phyloP scores from a whole-genome alignment of 306 rosid genomes.

The Echinosophora koreensis region DNA sequence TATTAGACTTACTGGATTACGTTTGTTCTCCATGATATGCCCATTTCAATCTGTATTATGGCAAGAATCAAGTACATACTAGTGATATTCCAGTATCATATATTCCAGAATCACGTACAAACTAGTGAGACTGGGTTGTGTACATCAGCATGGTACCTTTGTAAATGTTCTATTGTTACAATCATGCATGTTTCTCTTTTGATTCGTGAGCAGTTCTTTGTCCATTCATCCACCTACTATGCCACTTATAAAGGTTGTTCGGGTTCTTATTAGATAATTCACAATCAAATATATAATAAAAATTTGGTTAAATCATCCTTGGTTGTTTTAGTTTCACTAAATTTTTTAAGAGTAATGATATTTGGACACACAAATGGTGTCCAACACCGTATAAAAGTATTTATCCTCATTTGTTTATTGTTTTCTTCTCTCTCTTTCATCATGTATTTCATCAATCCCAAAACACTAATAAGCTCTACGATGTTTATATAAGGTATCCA shows the following conservation, averaged over 20 bases:
- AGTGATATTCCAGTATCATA: neutral
- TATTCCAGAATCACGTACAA: neutral
- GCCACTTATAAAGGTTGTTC: neutral
- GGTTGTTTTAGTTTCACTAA: too few species aligned
- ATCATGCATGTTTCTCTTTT: conserved; percentile 2
- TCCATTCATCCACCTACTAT: neutral
- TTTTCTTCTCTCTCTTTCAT: too few species aligned
- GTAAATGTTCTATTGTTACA: neutral
- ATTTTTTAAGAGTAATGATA: too few species aligned
- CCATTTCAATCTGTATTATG: neutral
- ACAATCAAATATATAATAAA: neutral
- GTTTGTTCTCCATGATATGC: neutral
- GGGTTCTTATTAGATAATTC: neutral
- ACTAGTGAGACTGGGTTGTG: conserved; percentile 2
- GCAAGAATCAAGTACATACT: conserved; percentile 15
- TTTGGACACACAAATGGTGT: too few species aligned
- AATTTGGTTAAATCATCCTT: too few species aligned
- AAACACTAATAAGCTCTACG: too few species aligned
- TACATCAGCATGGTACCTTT: neutral
- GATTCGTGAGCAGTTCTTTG: conserved; percentile 13
- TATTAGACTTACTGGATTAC: neutral
- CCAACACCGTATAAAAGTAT: too few species aligned
- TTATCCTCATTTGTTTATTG: too few species aligned
- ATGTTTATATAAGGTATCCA: too few species aligned
- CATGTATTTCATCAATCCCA: too few species aligned